Evolutionary conservation across 1,139 yeast genomes (phyloP).

Genomic region (Arxiozyma bovina): DNA sequence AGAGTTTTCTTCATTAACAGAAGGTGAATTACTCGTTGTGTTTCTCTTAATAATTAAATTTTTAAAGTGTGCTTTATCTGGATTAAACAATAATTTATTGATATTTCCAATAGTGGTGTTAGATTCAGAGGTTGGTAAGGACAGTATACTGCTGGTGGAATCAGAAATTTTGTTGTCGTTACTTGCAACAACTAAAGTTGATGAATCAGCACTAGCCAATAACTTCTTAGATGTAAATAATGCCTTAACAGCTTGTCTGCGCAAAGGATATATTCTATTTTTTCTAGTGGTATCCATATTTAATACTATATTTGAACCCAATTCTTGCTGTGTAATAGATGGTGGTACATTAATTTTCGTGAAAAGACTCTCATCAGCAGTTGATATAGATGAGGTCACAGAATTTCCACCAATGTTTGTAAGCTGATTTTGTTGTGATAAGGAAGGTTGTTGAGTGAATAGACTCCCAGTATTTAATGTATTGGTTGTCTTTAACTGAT

Average conservation of each 20-base stretch:
- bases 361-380: constrained; percentile 39
- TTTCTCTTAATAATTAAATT: constrained; percentile 10
- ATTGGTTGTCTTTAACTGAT: constrained; percentile 7
- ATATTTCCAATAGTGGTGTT: neutral
- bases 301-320: constrained; percentile 34
- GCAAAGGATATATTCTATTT: constrained; percentile 51
- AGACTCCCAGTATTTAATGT: constrained; percentile 3
- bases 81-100: constrained; percentile 16
- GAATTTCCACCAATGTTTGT: constrained; percentile 41
- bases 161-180: neutral
- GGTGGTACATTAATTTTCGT: constrained; percentile 29
- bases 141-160: neutral
- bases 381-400: neutral
- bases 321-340: constrained; percentile 47
- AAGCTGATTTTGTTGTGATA: constrained; percentile 38
- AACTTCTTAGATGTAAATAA: constrained; percentile 24
- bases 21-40: neutral
- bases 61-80: constrained; percentile 22
- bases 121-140: neutral
- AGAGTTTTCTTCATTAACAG: neutral
- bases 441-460: constrained; percentile 12
- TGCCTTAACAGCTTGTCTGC: constrained; percentile 41
- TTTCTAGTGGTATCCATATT: constrained; percentile 45
- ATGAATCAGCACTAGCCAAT: neutral
- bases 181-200: neutral